Percentiles rank a stretch among this genome's conserved stretches.
phyloP scores from a whole-genome alignment of 257 asterid genomes.

The Lycium ferocissimum region DNA sequence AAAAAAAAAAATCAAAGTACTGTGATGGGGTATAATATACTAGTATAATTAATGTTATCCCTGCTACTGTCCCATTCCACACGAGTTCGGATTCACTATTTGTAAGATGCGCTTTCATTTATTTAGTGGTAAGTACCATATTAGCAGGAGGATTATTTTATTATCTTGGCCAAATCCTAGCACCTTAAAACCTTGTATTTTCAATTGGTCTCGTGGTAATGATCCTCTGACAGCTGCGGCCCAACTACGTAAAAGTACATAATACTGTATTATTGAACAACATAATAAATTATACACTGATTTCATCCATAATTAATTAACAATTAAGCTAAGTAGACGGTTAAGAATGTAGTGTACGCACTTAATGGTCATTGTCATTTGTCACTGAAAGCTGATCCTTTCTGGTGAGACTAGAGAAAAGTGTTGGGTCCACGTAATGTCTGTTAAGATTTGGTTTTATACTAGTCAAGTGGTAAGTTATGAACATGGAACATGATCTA shows the following conservation, averaged over 20 bases:
- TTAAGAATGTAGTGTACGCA: neutral
- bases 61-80: neutral
- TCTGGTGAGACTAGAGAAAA: neutral
- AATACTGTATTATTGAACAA: neutral
- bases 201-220: neutral
- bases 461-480: neutral
- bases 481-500: constrained; percentile 12
- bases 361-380: neutral
- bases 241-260: neutral
- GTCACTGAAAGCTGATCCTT: neutral
- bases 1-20: neutral
- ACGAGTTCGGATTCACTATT: neutral
- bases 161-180: neutral
- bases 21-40: neutral
- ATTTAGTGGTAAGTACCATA: neutral
- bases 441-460: neutral
- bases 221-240: constrained; percentile 21
- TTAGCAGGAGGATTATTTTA: neutral
- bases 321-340: neutral
- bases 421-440: constrained; percentile 3
- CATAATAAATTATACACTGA: neutral
- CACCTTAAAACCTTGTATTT: neutral
- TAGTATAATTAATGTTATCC: neutral
- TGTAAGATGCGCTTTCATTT: neutral
- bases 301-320: neutral